These are phyloP conservation scores for Yarrowia yakushimensis DNA, from an alignment of 805 yeast genomes.

Conservation along the genomic window DNA sequence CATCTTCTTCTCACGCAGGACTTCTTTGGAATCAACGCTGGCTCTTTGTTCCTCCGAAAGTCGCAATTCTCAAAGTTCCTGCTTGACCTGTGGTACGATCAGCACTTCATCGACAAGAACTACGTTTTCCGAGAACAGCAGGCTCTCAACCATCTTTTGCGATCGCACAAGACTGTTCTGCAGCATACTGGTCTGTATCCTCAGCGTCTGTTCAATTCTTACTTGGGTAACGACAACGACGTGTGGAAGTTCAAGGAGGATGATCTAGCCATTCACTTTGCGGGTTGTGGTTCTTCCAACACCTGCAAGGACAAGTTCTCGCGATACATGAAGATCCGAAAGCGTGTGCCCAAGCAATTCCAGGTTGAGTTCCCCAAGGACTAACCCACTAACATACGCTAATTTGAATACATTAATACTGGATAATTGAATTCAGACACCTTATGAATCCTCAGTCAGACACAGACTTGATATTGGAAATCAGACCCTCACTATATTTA, in stretches of 20 bases:
- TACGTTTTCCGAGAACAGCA: constrained; percentile 34
- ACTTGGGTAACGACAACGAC: constrained; percentile 27
- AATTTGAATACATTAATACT: no score
- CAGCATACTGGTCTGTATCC: constrained; percentile 36
- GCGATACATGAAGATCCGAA: neutral
- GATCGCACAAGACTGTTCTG: constrained; percentile 28
- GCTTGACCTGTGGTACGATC: constrained; percentile 38
- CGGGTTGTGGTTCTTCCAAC: constrained; percentile 31
- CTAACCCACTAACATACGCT: neutral
- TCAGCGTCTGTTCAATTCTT: constrained; percentile 36
- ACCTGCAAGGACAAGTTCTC: constrained; percentile 14
- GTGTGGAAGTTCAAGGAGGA: constrained; percentile 29
- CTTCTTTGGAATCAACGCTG: constrained; percentile 36
- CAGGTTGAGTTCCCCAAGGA: constrained; percentile 11
- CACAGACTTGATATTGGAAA: neutral
- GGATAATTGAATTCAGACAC: no score
- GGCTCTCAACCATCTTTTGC: constrained; percentile 30
- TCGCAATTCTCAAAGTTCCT: constrained; percentile 31
- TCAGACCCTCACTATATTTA: no score
- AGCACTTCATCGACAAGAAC: constrained; percentile 26
- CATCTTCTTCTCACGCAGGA: constrained; percentile 36
- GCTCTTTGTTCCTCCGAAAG: constrained; percentile 37
- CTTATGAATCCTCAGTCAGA: no score
- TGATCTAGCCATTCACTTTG: constrained; percentile 36
- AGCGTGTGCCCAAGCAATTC: constrained; percentile 22